These are phyloP conservation scores for Venturia effusa DNA, from an alignment of 2,329 filamentous ascomycete species.

Conservation along the genomic window DNA sequence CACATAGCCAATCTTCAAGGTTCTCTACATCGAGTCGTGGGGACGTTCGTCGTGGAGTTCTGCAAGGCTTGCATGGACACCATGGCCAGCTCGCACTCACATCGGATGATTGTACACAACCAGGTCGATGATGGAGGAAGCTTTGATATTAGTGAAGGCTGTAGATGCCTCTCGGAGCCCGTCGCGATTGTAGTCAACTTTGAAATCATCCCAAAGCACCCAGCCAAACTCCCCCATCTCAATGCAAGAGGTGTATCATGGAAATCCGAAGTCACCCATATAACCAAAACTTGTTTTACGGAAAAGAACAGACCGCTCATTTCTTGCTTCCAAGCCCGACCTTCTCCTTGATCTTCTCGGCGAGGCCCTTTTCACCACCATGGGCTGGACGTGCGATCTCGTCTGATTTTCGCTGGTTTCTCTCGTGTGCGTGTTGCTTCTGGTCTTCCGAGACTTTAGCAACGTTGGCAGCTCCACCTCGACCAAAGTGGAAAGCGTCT, in stretches of 20 bases:
- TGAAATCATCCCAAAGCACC: background rate
- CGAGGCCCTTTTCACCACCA: conserved; percentile 4
- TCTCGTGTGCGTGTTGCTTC: background rate
- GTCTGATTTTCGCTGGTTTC: background rate
- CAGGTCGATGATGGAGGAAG: no score
- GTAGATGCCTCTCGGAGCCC: background rate
- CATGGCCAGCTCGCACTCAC: no score
- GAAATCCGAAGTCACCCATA: background rate
- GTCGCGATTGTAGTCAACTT: background rate
- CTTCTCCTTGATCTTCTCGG: conserved; percentile 5
- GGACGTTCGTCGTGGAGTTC: no score
- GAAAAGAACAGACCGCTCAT: background rate
- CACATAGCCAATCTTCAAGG: no score
- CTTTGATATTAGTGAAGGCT: background rate
- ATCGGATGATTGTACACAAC: no score
- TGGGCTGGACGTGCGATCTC: background rate
- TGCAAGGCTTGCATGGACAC: no score
- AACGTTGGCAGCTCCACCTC: conserved; percentile 68
- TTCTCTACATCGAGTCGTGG: no score
- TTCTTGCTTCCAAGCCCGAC: background rate
- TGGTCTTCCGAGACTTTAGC: conserved; percentile 22
- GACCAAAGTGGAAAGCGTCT: conserved; percentile 55
- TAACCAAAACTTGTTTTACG: background rate
- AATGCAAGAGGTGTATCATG: conserved; percentile 4
- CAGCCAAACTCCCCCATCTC: background rate